phyloP scores from a whole-genome alignment of 1,139 yeast genomes.

The Candida sp. region DNA sequence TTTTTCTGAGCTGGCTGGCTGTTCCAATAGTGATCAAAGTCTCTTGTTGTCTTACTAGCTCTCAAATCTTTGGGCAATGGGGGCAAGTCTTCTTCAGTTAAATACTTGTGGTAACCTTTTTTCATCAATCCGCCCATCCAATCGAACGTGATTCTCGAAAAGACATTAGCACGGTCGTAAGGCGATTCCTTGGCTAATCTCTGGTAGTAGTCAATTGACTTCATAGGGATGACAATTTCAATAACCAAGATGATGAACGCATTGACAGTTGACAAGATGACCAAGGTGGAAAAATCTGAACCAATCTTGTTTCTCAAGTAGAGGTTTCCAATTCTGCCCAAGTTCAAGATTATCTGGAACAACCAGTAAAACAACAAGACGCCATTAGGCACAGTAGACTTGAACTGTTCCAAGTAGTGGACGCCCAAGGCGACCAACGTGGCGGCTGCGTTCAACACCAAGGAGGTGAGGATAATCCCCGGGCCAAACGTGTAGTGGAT shows the following conservation, averaged over 20 bases:
- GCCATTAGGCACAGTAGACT: slow-evolving; percentile 69
- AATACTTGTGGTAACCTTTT: slow-evolving; percentile 74
- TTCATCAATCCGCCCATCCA: slow-evolving; percentile 97
- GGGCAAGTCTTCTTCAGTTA: slow-evolving; percentile 83
- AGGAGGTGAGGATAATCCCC: slow-evolving; percentile 50
- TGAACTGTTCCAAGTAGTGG: slow-evolving; percentile 75
- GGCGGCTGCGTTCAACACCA: slow-evolving; percentile 41
- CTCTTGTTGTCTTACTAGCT: slow-evolving; percentile 51
- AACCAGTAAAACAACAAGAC: slow-evolving; percentile 81
- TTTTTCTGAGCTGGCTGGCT: slow-evolving; percentile 48
- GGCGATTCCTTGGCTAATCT: slow-evolving; percentile 55
- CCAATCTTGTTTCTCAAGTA: slow-evolving; percentile 46
- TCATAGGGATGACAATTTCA: slow-evolving; percentile 55
- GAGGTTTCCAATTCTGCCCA: slow-evolving; percentile 46
- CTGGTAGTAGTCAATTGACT: slow-evolving; percentile 40
- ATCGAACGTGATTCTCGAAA: slow-evolving; percentile 77
- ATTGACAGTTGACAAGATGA: slow-evolving; percentile 52
- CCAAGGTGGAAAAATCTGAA: slow-evolving; percentile 42
- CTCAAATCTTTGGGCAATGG: slow-evolving; percentile 71
- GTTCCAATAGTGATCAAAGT: slow-evolving; percentile 68
- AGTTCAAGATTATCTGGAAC: slow-evolving; percentile 47
- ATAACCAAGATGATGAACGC: slow-evolving; percentile 54
- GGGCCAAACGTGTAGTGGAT: slow-evolving; percentile 19
- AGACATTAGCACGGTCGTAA: slow-evolving; percentile 80
- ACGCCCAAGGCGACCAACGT: slow-evolving; percentile 56